phyloP scores from a whole-genome alignment of 495 filamentous ascomycete species.

The Aspergillus sparsus region DNA sequence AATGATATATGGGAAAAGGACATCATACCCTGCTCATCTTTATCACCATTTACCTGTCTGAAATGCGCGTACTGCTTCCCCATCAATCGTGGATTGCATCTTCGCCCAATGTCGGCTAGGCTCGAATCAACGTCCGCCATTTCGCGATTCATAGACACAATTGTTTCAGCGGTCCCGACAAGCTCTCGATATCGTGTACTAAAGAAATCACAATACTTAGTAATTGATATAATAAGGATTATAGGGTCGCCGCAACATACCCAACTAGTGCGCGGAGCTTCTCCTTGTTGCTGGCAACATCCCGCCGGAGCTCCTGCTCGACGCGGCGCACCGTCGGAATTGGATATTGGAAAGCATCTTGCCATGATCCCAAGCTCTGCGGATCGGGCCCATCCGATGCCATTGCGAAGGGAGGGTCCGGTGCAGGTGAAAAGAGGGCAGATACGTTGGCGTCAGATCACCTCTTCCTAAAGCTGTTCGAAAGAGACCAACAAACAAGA shows the following conservation, averaged over 20 bases:
- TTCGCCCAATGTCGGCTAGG: slow-evolving; percentile 69
- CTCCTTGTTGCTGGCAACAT: slow-evolving; percentile 79
- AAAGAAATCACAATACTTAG: slow-evolving; percentile 21
- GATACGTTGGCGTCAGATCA: no score
- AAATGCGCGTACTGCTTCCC: slow-evolving; percentile 67
- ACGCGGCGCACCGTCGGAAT: slow-evolving; percentile 63
- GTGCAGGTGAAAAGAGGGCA: not conserved
- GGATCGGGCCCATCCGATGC: slow-evolving; percentile 59
- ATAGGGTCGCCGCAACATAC: slow-evolving; percentile 39
- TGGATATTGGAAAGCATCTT: slow-evolving; percentile 68
- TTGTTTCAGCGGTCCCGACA: slow-evolving; percentile 87
- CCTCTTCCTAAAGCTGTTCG: not conserved
- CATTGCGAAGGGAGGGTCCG: slow-evolving; percentile 43
- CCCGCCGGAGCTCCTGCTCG: slow-evolving; percentile 62
- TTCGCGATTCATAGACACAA: slow-evolving; percentile 81
- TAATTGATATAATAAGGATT: not conserved
- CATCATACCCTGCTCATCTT: slow-evolving; percentile 47
- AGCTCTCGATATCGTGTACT: slow-evolving; percentile 90
- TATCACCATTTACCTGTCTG: slow-evolving; percentile 55
- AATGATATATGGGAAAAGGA: not conserved
- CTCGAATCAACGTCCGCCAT: slow-evolving; percentile 72
- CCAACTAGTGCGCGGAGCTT: slow-evolving; percentile 90
- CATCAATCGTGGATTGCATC: slow-evolving; percentile 73
- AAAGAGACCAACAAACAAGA: slow-evolving; percentile 4
- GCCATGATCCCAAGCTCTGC: slow-evolving; percentile 60